These are phyloP conservation scores for Tetracentron sinense DNA, from an alignment of 164 flowering plant species.

Conservation along the genomic window DNA sequence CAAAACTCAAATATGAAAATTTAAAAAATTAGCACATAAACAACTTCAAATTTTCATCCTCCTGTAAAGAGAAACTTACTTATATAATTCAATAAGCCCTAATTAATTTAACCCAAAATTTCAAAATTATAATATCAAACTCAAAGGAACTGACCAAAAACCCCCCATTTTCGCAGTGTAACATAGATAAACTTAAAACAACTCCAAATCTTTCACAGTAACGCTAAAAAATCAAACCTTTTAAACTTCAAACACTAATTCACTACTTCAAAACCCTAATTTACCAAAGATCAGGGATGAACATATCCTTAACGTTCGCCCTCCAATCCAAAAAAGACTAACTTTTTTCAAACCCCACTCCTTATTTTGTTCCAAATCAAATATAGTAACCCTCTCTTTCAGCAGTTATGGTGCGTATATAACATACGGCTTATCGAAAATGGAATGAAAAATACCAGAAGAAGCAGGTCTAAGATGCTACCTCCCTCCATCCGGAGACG, in stretches of 20 bases:
- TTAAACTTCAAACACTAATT: neutral
- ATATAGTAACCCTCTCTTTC: neutral
- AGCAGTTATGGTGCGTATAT: neutral
- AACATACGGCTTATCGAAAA: too few relatives aligned
- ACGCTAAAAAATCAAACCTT: neutral
- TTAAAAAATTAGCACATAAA: too few relatives aligned
- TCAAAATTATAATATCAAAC: too few relatives aligned
- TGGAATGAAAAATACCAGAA: conserved; percentile 52
- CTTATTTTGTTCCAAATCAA: neutral
- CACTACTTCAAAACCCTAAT: neutral
- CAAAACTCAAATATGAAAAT: too few relatives aligned
- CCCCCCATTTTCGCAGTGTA: neutral
- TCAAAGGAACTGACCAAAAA: too few relatives aligned
- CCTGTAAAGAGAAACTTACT: too few relatives aligned
- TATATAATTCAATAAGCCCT: too few relatives aligned
- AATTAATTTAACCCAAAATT: neutral
- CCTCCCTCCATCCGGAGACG: conserved; percentile 98
- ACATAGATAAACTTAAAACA: neutral
- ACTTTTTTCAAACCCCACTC: neutral
- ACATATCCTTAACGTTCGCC: neutral
- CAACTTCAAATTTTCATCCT: too few relatives aligned
- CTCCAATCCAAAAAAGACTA: neutral
- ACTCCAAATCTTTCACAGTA: neutral
- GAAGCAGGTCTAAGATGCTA: conserved; percentile 62
- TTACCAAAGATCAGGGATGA: too few relatives aligned